Evolutionary conservation across 176 grass and related monocot genomes (phyloP).

Genomic region (Triticum monococcum): DNA sequence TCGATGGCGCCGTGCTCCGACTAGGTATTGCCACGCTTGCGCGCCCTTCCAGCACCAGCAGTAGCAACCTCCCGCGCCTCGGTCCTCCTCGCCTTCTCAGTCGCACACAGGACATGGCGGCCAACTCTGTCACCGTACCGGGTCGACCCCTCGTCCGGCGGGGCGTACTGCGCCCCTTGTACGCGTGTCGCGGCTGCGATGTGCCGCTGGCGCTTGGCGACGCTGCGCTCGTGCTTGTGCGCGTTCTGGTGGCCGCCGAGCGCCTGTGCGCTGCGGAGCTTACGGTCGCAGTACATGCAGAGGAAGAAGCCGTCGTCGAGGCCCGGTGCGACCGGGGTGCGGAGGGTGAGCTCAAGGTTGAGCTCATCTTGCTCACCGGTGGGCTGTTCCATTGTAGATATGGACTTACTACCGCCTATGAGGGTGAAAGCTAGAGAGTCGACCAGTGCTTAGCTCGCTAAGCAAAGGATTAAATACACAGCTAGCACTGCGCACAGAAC

Average conservation of each 20-base stretch:
- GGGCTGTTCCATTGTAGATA: constrained; percentile 30
- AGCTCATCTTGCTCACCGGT: constrained; percentile 25
- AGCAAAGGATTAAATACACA: too few species aligned
- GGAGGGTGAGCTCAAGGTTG: constrained; percentile 51
- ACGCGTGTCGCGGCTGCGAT: constrained; percentile 26
- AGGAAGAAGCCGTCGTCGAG: constrained; percentile 51
- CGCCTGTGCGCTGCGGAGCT: constrained; percentile 86
- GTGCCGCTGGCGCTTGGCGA: constrained; percentile 56
- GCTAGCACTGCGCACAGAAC: too few species aligned
- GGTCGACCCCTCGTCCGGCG: neutral
- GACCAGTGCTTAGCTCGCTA: too few species aligned
- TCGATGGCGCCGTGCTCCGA: constrained; percentile 1
- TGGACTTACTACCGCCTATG: neutral
- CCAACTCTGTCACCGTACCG: neutral
- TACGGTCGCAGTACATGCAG: constrained; percentile 80
- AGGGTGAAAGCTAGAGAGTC: too few species aligned
- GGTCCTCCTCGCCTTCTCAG: constrained; percentile 5
- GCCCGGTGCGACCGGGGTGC: neutral
- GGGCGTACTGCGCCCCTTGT: neutral
- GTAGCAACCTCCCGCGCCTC: neutral
- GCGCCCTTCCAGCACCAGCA: neutral
- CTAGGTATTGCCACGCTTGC: neutral
- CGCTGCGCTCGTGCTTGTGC: constrained; percentile 89
- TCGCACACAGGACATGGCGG: neutral
- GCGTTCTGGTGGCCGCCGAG: constrained; percentile 97